Evolutionary conservation across 2,329 filamentous ascomycete genomes (phyloP), one percentile per base, ranked within the genome.

Genomic region (Penicillium sp.): DNA sequence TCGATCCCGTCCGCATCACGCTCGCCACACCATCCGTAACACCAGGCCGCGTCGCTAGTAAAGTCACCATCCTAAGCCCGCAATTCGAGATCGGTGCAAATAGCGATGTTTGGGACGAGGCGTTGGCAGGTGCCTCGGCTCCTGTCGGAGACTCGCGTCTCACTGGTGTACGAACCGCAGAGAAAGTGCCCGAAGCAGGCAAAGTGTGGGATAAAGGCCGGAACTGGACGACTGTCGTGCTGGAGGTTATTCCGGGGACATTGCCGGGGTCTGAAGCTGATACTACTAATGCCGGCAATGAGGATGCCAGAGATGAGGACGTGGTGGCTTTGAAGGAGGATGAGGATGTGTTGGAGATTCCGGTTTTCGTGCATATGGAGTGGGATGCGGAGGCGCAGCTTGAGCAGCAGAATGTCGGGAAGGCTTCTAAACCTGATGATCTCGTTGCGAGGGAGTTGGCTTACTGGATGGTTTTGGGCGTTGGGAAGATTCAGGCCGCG

Each of bases 201-300:
- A 98, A 98, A 76, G 88, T 98, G n/a, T 99, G 92, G 90, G 93
- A 97, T 62, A 85, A 88, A 53, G 93, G 93, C 0, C 83, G 93
- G 35, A 99, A 98, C 73, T 97, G 93, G 91, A 95, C 95, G 16
- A 95, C 88, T 63, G 91, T 99, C 11, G 90, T 97, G 21, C 81
- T 99, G 26, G 95, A 99, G 73, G 89, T 99, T 14, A 85, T 97
- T 85, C 93, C 68, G 67, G 82, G 61, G 60, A 76, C 67, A 19
- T 69, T 73, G 46, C 75, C 71, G 3, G 70, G 68, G 19, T 68
- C 71, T 53, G 65, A 64, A 58, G 60, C 64, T 43, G 62, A 66
- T 21, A 64, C 39, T 29, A 29, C 29, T 29, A 35, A 71, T 46
- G 68, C 64, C 35, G 71, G 70, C 3, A 64, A 67, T 44, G 72